A percentile compares a stretch with the other conserved stretches of the same genome.
These are phyloP conservation scores for Arthrobotrys musiformis DNA, from an alignment of 2,329 filamentous ascomycete species.

Conservation along the genomic window DNA sequence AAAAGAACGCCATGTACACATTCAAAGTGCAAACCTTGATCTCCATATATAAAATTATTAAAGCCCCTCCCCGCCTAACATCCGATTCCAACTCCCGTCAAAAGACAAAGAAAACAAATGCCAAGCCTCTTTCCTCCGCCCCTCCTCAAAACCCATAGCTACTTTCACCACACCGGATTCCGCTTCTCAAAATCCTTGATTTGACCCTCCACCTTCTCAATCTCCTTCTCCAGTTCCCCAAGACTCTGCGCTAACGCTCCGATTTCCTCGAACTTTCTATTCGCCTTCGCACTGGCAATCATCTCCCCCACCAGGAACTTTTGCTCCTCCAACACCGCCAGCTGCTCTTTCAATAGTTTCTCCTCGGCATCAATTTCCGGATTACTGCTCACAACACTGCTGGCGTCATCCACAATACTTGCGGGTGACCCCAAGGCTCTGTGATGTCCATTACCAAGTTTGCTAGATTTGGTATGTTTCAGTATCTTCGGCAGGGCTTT, in stretches of 20 bases:
- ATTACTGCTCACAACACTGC: conserved; percentile 68
- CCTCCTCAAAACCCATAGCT: not conserved
- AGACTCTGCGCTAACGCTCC: conserved; percentile 80
- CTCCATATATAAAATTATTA: conserved; percentile 10
- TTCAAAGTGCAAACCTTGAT: not conserved
- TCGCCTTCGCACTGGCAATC: conserved; percentile 79
- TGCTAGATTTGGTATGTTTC: conserved; percentile 60
- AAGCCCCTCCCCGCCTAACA: not conserved
- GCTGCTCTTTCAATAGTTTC: conserved; percentile 78
- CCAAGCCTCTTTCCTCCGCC: not conserved
- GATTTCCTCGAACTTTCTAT: conserved; percentile 86
- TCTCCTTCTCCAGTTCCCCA: conserved; percentile 83
- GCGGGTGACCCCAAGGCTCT: conserved; percentile 38
- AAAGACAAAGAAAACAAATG: conserved; percentile 4
- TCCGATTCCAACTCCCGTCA: conserved; percentile 6
- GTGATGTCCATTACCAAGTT: conserved; percentile 33
- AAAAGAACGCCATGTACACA: conserved; percentile 12
- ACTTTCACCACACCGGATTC: conserved; percentile 42
- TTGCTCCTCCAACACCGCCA: conserved; percentile 90
- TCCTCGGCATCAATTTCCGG: conserved; percentile 82
- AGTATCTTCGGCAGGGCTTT: conserved; percentile 78
- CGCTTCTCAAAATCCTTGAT: conserved; percentile 72
- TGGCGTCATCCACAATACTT: conserved; percentile 42
- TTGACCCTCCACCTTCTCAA: conserved; percentile 73
- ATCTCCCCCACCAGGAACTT: conserved; percentile 88